phyloP scores from a whole-genome alignment of 1,284 basidiomycete species.

The Fomitopsis palustris region DNA sequence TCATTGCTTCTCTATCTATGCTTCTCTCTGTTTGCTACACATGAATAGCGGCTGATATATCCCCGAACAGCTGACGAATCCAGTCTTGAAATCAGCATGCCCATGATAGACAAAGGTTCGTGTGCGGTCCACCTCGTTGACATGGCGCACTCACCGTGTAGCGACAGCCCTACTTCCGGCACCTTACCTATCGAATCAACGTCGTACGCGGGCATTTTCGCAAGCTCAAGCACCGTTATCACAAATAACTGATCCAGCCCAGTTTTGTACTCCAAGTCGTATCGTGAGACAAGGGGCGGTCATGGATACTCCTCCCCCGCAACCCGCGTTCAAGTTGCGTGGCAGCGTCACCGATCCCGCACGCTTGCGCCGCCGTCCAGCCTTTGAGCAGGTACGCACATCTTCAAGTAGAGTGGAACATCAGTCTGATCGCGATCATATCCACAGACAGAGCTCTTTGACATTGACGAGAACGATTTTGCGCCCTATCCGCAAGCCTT shows the following conservation, averaged over 20 bases:
- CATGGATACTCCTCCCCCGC: slow-evolving; percentile 66
- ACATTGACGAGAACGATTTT: slow-evolving; percentile 69
- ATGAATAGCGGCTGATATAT: slow-evolving; percentile 5
- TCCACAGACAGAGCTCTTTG: slow-evolving; percentile 56
- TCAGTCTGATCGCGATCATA: background rate
- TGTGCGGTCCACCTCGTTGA: background rate
- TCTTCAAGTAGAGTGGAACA: background rate
- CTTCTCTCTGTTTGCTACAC: background rate
- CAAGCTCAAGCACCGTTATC: slow-evolving; percentile 27
- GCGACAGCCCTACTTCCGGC: slow-evolving; percentile 53
- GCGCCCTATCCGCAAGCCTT: slow-evolving; percentile 46
- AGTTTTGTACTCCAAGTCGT: slow-evolving; percentile 32
- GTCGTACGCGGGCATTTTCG: slow-evolving; percentile 51
- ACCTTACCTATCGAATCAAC: slow-evolving; percentile 57
- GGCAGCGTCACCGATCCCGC: slow-evolving; percentile 73
- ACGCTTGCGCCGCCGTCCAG: slow-evolving; percentile 55
- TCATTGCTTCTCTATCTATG: background rate
- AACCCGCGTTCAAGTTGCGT: slow-evolving; percentile 58
- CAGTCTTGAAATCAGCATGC: slow-evolving; percentile 21
- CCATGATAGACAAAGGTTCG: slow-evolving; percentile 30
- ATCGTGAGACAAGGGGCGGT: slow-evolving; percentile 22
- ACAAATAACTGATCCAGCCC: slow-evolving; percentile 22
- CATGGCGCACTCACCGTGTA: slow-evolving; percentile 8
- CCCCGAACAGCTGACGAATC: slow-evolving; percentile 20
- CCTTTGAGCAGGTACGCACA: slow-evolving; percentile 31